Evolutionary conservation across 331 rosid genomes (phyloP).

Genomic region (Pyracantha coccinea): DNA sequence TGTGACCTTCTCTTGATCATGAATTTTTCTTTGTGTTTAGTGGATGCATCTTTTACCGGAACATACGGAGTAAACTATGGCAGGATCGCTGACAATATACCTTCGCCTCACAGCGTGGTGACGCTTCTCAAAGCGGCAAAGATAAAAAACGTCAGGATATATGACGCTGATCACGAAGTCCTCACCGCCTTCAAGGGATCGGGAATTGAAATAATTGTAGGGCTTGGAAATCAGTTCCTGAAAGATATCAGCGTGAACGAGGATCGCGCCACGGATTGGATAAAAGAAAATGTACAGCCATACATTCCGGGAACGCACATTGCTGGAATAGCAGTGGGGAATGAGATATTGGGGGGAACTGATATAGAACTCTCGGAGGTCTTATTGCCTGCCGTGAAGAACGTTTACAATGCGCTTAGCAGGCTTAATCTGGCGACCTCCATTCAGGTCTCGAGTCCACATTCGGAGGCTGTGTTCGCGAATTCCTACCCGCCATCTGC

Average conservation of each 20-base stretch:
- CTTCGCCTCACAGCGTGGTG: conserved; percentile 63
- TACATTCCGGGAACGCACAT: conserved; percentile 66
- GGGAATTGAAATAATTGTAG: conserved; percentile 49
- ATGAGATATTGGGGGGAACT: conserved; percentile 65
- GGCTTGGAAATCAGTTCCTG: conserved; percentile 47
- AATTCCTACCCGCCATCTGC: conserved; percentile 79
- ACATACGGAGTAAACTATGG: conserved; percentile 88
- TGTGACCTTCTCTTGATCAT: background rate
- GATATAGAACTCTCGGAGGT: conserved; percentile 55
- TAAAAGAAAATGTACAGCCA: conserved; percentile 72
- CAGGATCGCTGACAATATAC: conserved; percentile 63
- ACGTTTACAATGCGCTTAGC: conserved; percentile 51
- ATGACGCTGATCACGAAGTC: conserved; percentile 55
- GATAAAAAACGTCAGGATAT: conserved; percentile 58
- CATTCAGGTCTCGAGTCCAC: conserved; percentile 82
- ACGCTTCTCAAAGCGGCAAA: conserved; percentile 80
- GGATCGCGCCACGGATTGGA: conserved; percentile 83
- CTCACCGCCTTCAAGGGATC: conserved; percentile 79
- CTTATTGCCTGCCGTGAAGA: conserved; percentile 63
- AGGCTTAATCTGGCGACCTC: conserved; percentile 33
- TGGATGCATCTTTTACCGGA: conserved; percentile 38
- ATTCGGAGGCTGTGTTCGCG: conserved; percentile 85
- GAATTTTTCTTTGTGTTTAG: conserved; percentile 6
- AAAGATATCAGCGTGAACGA: conserved; percentile 55
- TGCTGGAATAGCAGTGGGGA: conserved; percentile 71